Conservation (phyloP, 148 eudicot genomes). For the Rhododendron williamsianum region DNA sequence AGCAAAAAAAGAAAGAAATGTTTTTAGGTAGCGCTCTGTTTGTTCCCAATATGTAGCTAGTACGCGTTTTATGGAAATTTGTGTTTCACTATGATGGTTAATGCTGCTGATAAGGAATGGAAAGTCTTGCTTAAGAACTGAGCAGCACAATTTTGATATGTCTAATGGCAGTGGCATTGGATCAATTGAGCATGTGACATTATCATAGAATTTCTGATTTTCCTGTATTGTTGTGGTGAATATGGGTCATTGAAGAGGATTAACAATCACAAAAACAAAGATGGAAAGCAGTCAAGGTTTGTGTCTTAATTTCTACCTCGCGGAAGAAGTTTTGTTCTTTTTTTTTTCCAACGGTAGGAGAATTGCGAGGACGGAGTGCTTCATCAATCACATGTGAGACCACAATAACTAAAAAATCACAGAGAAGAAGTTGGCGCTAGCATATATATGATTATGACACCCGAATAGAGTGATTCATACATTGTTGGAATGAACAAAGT, state of each 20-base stretch:
- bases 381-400: no score
- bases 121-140: background rate
- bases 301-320: background rate
- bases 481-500: background rate
- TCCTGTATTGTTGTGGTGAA: background rate
- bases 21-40: slow-evolving; percentile 1
- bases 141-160: background rate
- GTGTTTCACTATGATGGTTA: background rate
- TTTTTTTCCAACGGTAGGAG: background rate
- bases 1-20: background rate
- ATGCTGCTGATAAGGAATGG: background rate
- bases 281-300: background rate
- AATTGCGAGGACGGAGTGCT: background rate
- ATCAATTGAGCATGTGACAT: background rate
- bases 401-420: no score
- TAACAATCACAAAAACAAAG: background rate
- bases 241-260: background rate
- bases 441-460: background rate
- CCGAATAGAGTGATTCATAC: background rate
- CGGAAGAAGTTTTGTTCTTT: background rate
- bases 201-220: background rate
- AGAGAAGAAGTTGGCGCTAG: background rate
- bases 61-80: background rate
- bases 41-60: no score
- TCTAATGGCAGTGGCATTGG: background rate